Evolutionary conservation across 768 basidiomycete genomes (phyloP).

Genomic region (Pholiota conissans): DNA sequence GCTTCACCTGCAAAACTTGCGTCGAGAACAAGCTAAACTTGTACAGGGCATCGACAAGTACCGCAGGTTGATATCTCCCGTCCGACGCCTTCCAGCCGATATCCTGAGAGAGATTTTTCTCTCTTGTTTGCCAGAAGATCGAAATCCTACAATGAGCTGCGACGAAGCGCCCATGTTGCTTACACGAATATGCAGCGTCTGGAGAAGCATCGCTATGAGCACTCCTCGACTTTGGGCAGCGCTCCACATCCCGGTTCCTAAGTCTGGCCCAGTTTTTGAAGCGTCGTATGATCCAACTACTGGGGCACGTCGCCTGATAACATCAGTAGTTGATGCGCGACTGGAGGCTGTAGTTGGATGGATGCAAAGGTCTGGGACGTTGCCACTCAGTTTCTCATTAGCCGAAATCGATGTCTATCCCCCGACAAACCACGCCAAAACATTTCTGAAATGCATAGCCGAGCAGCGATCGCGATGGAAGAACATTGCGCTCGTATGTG

Average conservation of each 20-base stretch:
- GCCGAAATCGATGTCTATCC: constrained; percentile 5
- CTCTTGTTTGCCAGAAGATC: constrained; percentile 18
- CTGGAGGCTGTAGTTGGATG: background rate
- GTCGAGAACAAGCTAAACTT: background rate
- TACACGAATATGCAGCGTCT: constrained; percentile 18
- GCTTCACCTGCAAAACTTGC: background rate
- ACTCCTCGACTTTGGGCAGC: constrained; percentile 20
- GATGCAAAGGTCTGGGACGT: background rate
- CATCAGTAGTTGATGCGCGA: background rate
- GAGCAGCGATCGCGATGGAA: background rate
- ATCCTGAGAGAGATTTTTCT: constrained; percentile 20
- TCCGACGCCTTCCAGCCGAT: constrained; percentile 18
- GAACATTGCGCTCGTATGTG: background rate
- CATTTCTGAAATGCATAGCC: background rate
- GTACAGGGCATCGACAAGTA: background rate
- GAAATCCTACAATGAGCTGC: constrained; percentile 20
- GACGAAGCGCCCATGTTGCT: constrained; percentile 19
- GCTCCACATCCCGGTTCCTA: constrained; percentile 20
- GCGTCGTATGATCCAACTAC: background rate
- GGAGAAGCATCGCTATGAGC: constrained; percentile 15
- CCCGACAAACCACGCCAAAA: background rate
- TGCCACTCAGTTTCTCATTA: background rate
- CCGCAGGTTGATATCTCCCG: constrained; percentile 12
- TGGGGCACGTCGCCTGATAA: background rate
- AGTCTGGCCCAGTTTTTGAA: background rate